These are phyloP conservation scores for Stachybotrys chlorohalonatus DNA, from an alignment of 2,329 filamentous ascomycete species.

Conservation along the genomic window DNA sequence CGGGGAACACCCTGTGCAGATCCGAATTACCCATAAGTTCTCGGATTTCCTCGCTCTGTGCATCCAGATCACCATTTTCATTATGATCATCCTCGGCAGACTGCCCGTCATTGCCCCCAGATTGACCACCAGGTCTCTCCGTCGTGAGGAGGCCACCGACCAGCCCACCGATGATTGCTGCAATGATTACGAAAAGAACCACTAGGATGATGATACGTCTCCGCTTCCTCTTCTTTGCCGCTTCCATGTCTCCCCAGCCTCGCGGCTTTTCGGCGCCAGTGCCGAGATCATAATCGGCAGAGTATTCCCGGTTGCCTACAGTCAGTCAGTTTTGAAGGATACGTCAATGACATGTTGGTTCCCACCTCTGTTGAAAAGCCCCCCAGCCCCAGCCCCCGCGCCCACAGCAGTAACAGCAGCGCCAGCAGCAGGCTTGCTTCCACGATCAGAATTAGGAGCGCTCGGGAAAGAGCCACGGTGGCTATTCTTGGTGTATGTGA, in stretches of 20 bases:
- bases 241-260: conserved; percentile 53
- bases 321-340: background rate
- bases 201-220: conserved; percentile 59
- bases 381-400: conserved; percentile 18
- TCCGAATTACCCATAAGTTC: conserved; percentile 68
- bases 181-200: conserved; percentile 57
- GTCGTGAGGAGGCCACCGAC: conserved; percentile 63
- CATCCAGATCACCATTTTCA: conserved; percentile 61
- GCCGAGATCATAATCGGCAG: conserved; percentile 23
- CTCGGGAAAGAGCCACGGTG: conserved; percentile 52
- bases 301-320: background rate
- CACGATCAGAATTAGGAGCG: conserved; percentile 34
- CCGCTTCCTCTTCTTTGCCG: conserved; percentile 53
- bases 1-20: conserved; percentile 88
- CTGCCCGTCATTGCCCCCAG: conserved; percentile 19
- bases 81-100: conserved; percentile 51
- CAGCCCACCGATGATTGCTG: conserved; percentile 64
- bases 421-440: conserved; percentile 25
- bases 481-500: conserved; percentile 41
- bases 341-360: background rate
- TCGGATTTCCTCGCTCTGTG: conserved; percentile 72
- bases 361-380: background rate
- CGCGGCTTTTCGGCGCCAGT: conserved; percentile 50
- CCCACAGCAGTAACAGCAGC: conserved; percentile 31
- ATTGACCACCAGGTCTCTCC: conserved; percentile 26